phyloP scores from a whole-genome alignment of 345 rosid genomes.

The Pistacia integerrima region DNA sequence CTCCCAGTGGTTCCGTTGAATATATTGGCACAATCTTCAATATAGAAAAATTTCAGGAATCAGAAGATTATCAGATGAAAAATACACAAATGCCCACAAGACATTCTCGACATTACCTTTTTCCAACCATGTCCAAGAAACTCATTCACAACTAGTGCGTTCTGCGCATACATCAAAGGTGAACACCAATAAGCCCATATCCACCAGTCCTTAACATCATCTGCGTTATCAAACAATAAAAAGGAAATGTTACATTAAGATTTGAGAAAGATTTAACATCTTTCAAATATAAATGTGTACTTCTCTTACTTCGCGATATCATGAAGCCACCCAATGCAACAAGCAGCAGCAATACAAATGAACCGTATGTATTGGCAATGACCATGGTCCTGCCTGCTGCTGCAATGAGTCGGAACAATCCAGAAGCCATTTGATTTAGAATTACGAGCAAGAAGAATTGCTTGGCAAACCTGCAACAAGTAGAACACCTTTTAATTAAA shows the following conservation, averaged over 20 bases:
- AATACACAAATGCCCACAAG: neutral
- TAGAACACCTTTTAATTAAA: neutral
- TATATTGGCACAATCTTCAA: constrained; percentile 20
- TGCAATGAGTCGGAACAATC: constrained; percentile 57
- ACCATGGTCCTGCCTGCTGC: constrained; percentile 66
- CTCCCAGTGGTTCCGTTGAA: constrained; percentile 40
- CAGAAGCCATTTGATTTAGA: constrained; percentile 66
- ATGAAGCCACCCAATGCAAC: constrained; percentile 71
- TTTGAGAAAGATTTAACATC: neutral
- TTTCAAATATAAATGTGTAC: neutral
- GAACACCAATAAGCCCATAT: constrained; percentile 87
- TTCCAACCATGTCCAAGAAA: constrained; percentile 69
- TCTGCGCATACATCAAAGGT: constrained; percentile 85
- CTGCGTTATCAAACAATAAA: constrained; percentile 36
- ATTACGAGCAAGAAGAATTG: constrained; percentile 58
- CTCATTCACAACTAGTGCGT: constrained; percentile 66
- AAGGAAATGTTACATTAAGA: neutral
- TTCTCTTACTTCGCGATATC: constrained; percentile 50
- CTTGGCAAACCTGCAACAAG: constrained; percentile 56
- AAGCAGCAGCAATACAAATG: constrained; percentile 50
- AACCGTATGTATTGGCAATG: constrained; percentile 66
- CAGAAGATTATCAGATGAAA: neutral
- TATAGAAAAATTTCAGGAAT: neutral
- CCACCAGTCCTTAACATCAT: constrained; percentile 84
- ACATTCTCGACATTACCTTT: constrained; percentile 38